These are phyloP conservation scores for Saururus chinensis DNA, from an alignment of 164 flowering plant species.

Conservation along the genomic window DNA sequence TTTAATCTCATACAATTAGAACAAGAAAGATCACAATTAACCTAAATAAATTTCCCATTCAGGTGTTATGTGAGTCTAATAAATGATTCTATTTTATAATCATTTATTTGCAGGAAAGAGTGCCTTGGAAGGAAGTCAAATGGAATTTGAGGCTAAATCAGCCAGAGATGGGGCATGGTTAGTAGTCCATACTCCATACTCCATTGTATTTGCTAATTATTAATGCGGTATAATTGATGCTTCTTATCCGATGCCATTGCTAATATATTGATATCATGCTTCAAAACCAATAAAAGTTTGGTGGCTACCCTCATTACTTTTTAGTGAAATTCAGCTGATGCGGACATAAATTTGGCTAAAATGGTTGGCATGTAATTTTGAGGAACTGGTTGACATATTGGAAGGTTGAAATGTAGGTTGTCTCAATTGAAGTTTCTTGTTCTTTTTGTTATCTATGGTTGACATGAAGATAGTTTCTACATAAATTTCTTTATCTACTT, in stretches of 20 bases:
- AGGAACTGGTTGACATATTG: neutral
- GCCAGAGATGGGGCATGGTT: slow-evolving; percentile 93
- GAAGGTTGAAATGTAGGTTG: no score
- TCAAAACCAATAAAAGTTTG: no score
- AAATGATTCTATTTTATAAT: neutral
- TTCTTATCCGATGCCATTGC: neutral
- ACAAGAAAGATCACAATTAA: neutral
- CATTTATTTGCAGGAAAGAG: slow-evolving; percentile 20
- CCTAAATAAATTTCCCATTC: no score
- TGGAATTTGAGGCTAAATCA: slow-evolving; percentile 90
- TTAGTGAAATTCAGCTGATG: no score
- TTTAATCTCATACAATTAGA: neutral
- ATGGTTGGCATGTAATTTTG: neutral
- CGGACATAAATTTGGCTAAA: neutral
- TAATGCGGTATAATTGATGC: neutral
- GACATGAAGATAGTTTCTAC: no score
- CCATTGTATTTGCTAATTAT: neutral
- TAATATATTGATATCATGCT: neutral
- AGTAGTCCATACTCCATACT: slow-evolving; percentile 12
- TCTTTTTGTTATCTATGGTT: no score
- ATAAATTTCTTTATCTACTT: no score
- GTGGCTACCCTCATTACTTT: no score
- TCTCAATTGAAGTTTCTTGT: neutral
- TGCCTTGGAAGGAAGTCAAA: slow-evolving; percentile 12
- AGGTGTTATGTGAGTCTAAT: no score